Base-by-base conservation (phyloP, 129 eudicot genomes). In the Flaveria ramosissima region DNA sequence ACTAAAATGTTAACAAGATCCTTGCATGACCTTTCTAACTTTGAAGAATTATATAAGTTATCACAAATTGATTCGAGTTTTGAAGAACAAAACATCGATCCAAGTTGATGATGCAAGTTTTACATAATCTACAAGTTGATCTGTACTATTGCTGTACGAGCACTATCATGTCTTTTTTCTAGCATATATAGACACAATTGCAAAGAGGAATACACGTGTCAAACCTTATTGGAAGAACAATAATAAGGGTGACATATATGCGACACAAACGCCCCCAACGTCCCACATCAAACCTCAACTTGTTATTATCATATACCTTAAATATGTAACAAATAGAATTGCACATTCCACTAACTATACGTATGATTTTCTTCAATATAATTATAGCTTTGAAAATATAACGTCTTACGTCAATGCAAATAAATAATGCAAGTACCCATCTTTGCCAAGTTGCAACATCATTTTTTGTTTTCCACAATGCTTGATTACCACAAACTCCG, bases 261-360 rank as follows among this genome's bases (percentile, higher is more conserved):
- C 66, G 72, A 61, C 72, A 78, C 72, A 48, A 7, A 71, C 52
- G 70, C 70, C 46, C 76, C 57, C 41, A 52, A 24, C n/a, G 56
- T 68, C 70, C 78, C 78, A 79, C 83, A 51, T 72, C n/a, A 21
- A 39, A 41, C 21, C 47, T 65, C 78, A 57, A 79, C 83, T 55
- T 72, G 78, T 53, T 72, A 13, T 41, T 70, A 76, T 76, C 65
- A 76, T 76, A 48, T 68, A 69, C 68, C 51, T 51, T 53, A 19
- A 67, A 23, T 64, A 64, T 41, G 32, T 15, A 48, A 78, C 70
- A 32, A 78, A 32, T 36, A 50, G 66, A 71, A 79, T 79, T 79
- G 78, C 65, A 72, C 77, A 79, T 79, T 72, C 83, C 83, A 80
- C 83, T 79, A 26, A 9, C 78, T 72, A 39, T 15, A 79, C 73